Conservation (phyloP, 345 rosid species). For the Lepidium africanum region DNA sequence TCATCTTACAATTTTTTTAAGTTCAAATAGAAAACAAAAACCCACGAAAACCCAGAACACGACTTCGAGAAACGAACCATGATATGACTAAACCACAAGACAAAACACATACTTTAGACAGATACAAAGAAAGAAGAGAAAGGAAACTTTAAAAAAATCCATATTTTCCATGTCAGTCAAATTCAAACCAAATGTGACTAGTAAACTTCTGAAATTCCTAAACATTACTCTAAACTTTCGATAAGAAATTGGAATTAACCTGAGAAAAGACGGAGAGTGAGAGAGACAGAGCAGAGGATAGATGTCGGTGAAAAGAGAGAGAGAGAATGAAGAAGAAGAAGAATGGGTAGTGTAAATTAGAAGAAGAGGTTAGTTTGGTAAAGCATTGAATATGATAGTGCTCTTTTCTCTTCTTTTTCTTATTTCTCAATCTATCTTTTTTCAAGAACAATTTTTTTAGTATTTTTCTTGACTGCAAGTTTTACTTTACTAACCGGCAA, state of each 20-base stretch:
- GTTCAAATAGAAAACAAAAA: neutral
- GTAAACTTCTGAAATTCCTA: neutral
- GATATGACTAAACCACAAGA: neutral
- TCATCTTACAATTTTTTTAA: neutral
- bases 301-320: conserved; percentile 18
- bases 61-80: neutral
- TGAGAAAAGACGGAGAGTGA: neutral
- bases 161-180: neutral
- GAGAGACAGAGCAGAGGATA: neutral
- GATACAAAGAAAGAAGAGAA: neutral
- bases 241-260: neutral
- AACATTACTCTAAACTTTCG: neutral
- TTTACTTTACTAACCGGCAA: neutral
- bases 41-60: neutral
- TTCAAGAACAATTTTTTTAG: neutral
- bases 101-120: neutral
- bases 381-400: conserved; percentile 52
- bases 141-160: too few species aligned
- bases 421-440: conserved; percentile 15
- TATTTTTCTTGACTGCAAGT: neutral
- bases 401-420: conserved; percentile 20
- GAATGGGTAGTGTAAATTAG: conserved; percentile 12
- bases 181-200: neutral
- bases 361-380: conserved; percentile 50
- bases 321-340: conserved; percentile 6